phyloP scores from a whole-genome alignment of 352 stramenopile genomes.

The Phytophthora pluvialis region DNA sequence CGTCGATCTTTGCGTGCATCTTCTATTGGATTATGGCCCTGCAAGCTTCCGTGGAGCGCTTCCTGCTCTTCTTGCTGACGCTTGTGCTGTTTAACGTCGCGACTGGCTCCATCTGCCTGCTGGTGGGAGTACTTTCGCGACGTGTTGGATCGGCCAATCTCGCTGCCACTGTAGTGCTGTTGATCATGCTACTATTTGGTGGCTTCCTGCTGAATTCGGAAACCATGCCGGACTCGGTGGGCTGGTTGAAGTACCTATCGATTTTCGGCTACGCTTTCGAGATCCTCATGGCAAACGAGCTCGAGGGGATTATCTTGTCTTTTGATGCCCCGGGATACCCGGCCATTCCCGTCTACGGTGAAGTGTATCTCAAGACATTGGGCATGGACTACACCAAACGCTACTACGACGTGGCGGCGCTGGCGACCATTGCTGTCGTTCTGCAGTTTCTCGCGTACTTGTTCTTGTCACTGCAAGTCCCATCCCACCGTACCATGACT shows the following conservation, averaged over 20 bases:
- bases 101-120: conserved; percentile 73
- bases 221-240: conserved; percentile 72
- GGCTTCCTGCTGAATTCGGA: conserved; percentile 88
- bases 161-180: conserved; percentile 71
- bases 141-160: conserved; percentile 82
- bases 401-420: conserved; percentile 72
- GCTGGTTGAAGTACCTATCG: conserved; percentile 80
- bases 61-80: conserved; percentile 71
- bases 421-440: conserved; percentile 53
- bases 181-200: conserved; percentile 86
- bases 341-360: conserved; percentile 75
- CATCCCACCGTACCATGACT: conserved; percentile 49
- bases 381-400: conserved; percentile 83
- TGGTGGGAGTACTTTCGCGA: conserved; percentile 74
- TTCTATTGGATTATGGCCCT: conserved; percentile 91
- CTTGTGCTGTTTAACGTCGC: conserved; percentile 86
- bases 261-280: conserved; percentile 91
- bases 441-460: conserved; percentile 70
- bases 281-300: conserved; percentile 87
- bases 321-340: conserved; percentile 84
- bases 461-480: conserved; percentile 74
- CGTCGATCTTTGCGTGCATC: conserved; percentile 80
- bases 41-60: conserved; percentile 59
- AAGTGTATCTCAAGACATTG: conserved; percentile 86
- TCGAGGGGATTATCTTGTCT: conserved; percentile 74